Percentiles rank a stretch among this genome's conserved stretches.
Evolutionary conservation across 1,284 basidiomycete species (phyloP).

Genomic region (Mycosarcoma maydis): DNA sequence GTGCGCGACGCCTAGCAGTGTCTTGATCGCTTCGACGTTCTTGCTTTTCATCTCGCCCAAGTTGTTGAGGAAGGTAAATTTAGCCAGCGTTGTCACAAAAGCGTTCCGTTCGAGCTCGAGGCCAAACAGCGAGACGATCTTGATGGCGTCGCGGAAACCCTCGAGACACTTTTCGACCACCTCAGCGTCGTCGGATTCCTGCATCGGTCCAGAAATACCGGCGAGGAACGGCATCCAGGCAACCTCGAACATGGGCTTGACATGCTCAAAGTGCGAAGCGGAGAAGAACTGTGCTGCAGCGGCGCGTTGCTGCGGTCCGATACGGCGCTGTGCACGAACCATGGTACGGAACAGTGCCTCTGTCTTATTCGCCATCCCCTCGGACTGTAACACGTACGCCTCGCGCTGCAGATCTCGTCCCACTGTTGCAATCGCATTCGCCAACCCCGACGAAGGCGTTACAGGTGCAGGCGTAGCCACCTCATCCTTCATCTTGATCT

Average conservation of each 20-base stretch:
- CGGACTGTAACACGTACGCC: constrained; percentile 65
- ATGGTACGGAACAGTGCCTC: constrained; percentile 67
- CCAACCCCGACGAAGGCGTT: constrained; percentile 49
- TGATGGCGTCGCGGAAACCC: constrained; percentile 65
- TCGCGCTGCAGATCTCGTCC: constrained; percentile 65
- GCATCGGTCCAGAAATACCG: constrained; percentile 64
- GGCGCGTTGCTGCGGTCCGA: constrained; percentile 58
- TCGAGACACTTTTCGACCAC: constrained; percentile 60
- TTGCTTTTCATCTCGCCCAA: constrained; percentile 67
- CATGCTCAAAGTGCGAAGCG: constrained; percentile 66
- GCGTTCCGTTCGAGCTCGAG: constrained; percentile 66
- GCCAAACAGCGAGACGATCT: constrained; percentile 66
- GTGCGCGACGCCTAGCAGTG: constrained; percentile 64
- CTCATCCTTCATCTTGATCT: constrained; percentile 68
- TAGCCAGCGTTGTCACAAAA: constrained; percentile 66
- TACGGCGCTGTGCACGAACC: constrained; percentile 63
- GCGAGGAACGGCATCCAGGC: constrained; percentile 67
- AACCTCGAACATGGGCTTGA: constrained; percentile 67
- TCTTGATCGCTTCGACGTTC: constrained; percentile 67
- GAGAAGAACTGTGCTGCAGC: constrained; percentile 66
- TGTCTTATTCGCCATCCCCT: constrained; percentile 66
- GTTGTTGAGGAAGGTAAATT: constrained; percentile 67
- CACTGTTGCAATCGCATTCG: constrained; percentile 62
- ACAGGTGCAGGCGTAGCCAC: constrained; percentile 32
- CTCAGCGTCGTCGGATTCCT: constrained; percentile 63